phyloP scores from a whole-genome alignment of 345 rosid genomes.

The Aurinia saxatilis region DNA sequence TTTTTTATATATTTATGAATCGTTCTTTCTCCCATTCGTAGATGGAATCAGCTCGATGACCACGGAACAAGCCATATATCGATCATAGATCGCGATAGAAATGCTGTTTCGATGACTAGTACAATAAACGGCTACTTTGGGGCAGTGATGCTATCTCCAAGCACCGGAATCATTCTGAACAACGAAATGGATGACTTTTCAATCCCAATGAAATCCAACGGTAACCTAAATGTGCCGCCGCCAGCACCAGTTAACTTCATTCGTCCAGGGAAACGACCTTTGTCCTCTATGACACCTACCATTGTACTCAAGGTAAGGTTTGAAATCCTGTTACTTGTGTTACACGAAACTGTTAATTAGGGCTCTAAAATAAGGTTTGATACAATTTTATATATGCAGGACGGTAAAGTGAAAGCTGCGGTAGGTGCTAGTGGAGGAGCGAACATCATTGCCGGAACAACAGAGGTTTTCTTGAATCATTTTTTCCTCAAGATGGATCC shows the following conservation, averaged over 20 bases:
- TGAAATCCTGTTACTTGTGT: neutral
- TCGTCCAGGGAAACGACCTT: conserved; percentile 52
- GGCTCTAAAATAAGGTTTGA: neutral
- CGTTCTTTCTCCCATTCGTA: neutral
- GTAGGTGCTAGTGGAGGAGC: conserved; percentile 66
- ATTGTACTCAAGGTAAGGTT: conserved; percentile 44
- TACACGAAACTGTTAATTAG: neutral
- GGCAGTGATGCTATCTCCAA: conserved; percentile 37
- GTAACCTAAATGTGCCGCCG: conserved; percentile 16
- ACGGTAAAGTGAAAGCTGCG: conserved; percentile 40
- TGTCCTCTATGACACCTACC: conserved; percentile 64
- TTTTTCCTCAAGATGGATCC: conserved; percentile 51
- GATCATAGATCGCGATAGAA: conserved; percentile 40
- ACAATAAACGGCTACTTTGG: conserved; percentile 61
- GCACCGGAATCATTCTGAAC: conserved; percentile 54
- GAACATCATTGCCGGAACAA: conserved; percentile 46
- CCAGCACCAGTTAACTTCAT: conserved; percentile 54
- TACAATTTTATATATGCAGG: conserved; percentile 19
- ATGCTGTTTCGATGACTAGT: conserved; percentile 55
- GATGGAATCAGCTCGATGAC: conserved; percentile 46
- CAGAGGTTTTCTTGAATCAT: conserved; percentile 50
- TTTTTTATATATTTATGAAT: neutral
- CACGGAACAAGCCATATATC: conserved; percentile 70
- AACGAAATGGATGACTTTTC: conserved; percentile 74
- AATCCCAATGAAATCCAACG: conserved; percentile 17